phyloP scores from a whole-genome alignment of 805 yeast genomes.

The Candida oleophila region DNA sequence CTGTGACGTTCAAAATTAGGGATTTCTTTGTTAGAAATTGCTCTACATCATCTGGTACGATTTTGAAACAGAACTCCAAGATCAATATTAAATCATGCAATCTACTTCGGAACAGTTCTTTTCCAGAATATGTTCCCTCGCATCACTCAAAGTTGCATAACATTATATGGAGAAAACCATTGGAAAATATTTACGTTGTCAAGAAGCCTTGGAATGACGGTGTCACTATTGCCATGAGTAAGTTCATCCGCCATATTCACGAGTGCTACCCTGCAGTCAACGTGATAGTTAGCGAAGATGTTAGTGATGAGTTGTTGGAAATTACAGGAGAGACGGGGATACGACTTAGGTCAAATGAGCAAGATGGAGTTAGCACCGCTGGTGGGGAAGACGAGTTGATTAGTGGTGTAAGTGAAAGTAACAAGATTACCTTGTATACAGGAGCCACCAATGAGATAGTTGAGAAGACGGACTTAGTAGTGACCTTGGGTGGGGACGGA shows the following conservation, averaged over 20 bases:
- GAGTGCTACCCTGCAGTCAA: slow-evolving; percentile 67
- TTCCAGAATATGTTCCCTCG: slow-evolving; percentile 53
- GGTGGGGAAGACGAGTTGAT: not conserved
- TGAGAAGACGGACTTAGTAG: slow-evolving; percentile 71
- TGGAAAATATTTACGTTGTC: slow-evolving; percentile 73
- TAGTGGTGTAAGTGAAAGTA: not conserved
- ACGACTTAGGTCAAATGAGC: not conserved
- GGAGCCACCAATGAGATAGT: slow-evolving; percentile 60
- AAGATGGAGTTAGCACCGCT: slow-evolving; percentile 14
- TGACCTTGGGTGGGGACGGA: slow-evolving; percentile 96
- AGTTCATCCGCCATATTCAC: slow-evolving; percentile 62
- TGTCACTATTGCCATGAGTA: slow-evolving; percentile 65
- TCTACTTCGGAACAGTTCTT: slow-evolving; percentile 13
- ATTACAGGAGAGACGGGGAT: slow-evolving; percentile 11
- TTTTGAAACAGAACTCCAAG: slow-evolving; percentile 3
- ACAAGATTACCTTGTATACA: slow-evolving; percentile 43
- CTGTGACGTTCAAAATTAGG: not conserved
- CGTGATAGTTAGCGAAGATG: slow-evolving; percentile 73
- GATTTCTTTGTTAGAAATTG: not conserved
- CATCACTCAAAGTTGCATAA: slow-evolving; percentile 62
- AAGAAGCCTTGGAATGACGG: slow-evolving; percentile 78
- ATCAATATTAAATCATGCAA: slow-evolving; percentile 14
- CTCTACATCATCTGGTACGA: not conserved
- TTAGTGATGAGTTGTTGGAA: slow-evolving; percentile 62
- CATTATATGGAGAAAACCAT: slow-evolving; percentile 68